Conservation (phyloP, 2,329 filamentous ascomycete genomes). For the Penicillium brasilianum region DNA sequence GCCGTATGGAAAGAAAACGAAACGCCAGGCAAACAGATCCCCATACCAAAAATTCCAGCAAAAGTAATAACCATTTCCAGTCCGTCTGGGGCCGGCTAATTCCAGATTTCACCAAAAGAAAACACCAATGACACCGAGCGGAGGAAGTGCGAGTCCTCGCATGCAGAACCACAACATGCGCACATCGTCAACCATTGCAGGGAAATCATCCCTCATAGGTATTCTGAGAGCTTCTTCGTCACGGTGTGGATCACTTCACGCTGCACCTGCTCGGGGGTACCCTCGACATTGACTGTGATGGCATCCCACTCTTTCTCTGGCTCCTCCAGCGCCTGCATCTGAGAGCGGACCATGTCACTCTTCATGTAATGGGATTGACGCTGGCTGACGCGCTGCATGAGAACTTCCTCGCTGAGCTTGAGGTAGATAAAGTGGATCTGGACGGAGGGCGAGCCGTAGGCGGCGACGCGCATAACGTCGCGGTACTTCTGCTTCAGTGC, state of each 20-base stretch:
- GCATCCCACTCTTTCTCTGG: slow-evolving; percentile 77
- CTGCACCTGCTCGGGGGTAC: slow-evolving; percentile 62
- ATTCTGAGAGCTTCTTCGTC: slow-evolving; percentile 58
- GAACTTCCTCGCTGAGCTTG: slow-evolving; percentile 73
- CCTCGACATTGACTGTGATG: slow-evolving; percentile 68
- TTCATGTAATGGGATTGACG: slow-evolving; percentile 94
- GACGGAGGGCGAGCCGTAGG: slow-evolving; percentile 74
- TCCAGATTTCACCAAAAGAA: slow-evolving; percentile 1
- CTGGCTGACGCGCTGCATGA: slow-evolving; percentile 74
- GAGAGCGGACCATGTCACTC: slow-evolving; percentile 90
- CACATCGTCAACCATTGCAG: background rate
- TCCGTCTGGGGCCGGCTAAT: background rate
- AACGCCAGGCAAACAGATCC: slow-evolving; percentile 8
- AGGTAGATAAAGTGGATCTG: slow-evolving; percentile 93
- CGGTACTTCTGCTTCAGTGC: slow-evolving; percentile 97
- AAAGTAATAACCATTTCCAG: background rate
- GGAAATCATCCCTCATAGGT: background rate
- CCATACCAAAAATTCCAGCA: background rate
- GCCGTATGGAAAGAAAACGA: slow-evolving; percentile 4
- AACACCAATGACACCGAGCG: slow-evolving; percentile 26
- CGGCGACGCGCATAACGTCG: slow-evolving; percentile 82
- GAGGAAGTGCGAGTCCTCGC: slow-evolving; percentile 9
- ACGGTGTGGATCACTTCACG: slow-evolving; percentile 64
- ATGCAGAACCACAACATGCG: slow-evolving; percentile 11
- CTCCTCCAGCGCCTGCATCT: slow-evolving; percentile 85